Conservation (phyloP, 75 land plant species). For the Pinus taeda region DNA sequence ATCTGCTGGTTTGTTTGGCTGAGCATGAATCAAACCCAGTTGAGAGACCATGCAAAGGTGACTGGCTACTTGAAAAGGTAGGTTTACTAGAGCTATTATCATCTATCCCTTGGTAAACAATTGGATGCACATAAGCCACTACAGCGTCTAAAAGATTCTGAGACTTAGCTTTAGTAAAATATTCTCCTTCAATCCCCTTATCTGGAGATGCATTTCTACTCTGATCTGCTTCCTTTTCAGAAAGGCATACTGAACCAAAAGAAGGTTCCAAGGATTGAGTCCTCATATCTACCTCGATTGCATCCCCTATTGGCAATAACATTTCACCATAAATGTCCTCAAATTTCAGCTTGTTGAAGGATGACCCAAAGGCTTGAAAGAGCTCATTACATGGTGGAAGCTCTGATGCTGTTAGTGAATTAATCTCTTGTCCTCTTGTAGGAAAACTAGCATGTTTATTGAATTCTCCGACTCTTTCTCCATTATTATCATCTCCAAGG, state of each 20-base stretch:
- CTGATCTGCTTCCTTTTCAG: conserved; percentile 19
- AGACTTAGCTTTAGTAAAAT: conserved; percentile 28
- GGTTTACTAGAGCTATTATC: conserved; percentile 17
- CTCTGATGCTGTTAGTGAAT: background rate
- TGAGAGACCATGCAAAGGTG: background rate
- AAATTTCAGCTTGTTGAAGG: background rate
- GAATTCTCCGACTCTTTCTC: background rate
- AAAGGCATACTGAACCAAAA: conserved; percentile 13
- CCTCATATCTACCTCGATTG: conserved; percentile 5
- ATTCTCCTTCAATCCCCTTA: conserved; percentile 11
- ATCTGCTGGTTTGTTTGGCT: background rate
- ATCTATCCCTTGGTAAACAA: conserved; percentile 13
- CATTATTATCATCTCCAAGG: background rate
- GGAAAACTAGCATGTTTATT: background rate
- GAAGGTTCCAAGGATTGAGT: background rate
- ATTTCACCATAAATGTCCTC: conserved; percentile 25
- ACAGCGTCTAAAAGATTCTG: conserved; percentile 36
- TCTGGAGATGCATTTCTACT: background rate
- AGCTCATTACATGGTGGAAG: conserved; percentile 16
- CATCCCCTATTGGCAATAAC: conserved; percentile 6
- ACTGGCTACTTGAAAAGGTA: conserved; percentile 13
- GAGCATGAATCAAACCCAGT: background rate
- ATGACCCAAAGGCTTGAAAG: conserved; percentile 14
- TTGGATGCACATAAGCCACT: conserved; percentile 13
- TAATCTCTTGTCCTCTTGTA: background rate